Percentiles rank a stretch among this genome's conserved stretches.
Conservation (phyloP, 2,329 filamentous ascomycete species). For the Aspergillus carbonarius region DNA sequence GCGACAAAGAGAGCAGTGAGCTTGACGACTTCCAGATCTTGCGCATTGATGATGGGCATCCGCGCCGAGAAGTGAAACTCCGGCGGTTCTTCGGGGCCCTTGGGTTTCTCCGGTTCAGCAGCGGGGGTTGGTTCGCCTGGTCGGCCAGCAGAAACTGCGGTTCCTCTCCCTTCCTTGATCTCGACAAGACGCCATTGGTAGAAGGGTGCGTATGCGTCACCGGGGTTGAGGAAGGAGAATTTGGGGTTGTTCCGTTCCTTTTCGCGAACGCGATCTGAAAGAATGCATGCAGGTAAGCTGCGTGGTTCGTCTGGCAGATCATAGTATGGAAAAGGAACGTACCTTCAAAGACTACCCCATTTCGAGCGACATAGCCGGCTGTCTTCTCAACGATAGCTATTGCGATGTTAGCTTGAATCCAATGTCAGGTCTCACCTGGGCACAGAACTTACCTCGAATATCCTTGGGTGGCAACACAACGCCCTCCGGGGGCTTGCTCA, state of each 20-base stretch:
- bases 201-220: constrained; percentile 82
- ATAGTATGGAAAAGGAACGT: constrained; percentile 10
- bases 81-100: constrained; percentile 79
- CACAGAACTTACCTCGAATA: constrained; percentile 60
- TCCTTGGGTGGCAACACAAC: constrained; percentile 83
- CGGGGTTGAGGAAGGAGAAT: constrained; percentile 78
- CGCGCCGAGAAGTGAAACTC: constrained; percentile 92
- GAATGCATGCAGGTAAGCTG: constrained; percentile 1
- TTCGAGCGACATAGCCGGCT: constrained; percentile 80
- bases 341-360: constrained; percentile 67
- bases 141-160: constrained; percentile 72
- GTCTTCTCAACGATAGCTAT: constrained; percentile 82
- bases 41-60: constrained; percentile 95
- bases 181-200: constrained; percentile 90
- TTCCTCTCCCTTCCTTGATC: constrained; percentile 79
- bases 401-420: constrained; percentile 24
- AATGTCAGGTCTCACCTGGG: not conserved
- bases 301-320: not conserved
- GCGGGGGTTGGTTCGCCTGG: constrained; percentile 60
- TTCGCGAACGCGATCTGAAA: constrained; percentile 70
- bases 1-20: constrained; percentile 90
- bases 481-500: constrained; percentile 75
- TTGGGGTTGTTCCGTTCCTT: constrained; percentile 85
- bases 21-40: constrained; percentile 73
- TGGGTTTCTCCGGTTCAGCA: constrained; percentile 63